Evolutionary conservation across 805 yeast genomes (phyloP).

Genomic region (Phaffomyces antillensis): DNA sequence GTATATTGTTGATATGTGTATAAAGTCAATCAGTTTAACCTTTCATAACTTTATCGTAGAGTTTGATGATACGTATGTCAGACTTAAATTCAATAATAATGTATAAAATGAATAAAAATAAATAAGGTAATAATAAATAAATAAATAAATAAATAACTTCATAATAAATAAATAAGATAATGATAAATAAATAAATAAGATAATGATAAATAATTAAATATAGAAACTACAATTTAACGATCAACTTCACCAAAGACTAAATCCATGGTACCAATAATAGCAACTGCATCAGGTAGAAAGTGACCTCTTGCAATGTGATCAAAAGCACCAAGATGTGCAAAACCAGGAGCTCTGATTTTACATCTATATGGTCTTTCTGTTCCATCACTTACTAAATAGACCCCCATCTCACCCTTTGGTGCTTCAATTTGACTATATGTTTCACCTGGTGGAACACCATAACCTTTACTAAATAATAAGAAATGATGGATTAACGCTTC

Average conservation of each 20-base stretch:
- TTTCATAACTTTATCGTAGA: background rate
- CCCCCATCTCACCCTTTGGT: slow-evolving; percentile 95
- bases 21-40: background rate
- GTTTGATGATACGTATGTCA: too few species aligned
- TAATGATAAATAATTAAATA: slow-evolving; percentile 3
- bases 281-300: slow-evolving; percentile 86
- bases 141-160: slow-evolving; percentile 1
- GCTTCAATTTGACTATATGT: slow-evolving; percentile 90
- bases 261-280: slow-evolving; percentile 93
- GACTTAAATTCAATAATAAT: too few species aligned
- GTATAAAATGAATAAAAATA: too few species aligned
- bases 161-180: slow-evolving; percentile 4
- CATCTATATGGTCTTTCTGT: slow-evolving; percentile 87
- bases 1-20: background rate
- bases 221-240: slow-evolving; percentile 38
- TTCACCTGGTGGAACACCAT: slow-evolving; percentile 84
- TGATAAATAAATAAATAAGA: background rate
- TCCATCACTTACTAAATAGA: slow-evolving; percentile 82
- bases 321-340: slow-evolving; percentile 83
- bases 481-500: slow-evolving; percentile 88
- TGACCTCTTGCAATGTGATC: slow-evolving; percentile 84
- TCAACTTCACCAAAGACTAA: slow-evolving; percentile 92
- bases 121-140: background rate
- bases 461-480: slow-evolving; percentile 81
- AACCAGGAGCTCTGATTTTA: slow-evolving; percentile 92